These are phyloP conservation scores for Barnettozyma pratensis DNA, from an alignment of 805 yeast species.

Conservation along the genomic window DNA sequence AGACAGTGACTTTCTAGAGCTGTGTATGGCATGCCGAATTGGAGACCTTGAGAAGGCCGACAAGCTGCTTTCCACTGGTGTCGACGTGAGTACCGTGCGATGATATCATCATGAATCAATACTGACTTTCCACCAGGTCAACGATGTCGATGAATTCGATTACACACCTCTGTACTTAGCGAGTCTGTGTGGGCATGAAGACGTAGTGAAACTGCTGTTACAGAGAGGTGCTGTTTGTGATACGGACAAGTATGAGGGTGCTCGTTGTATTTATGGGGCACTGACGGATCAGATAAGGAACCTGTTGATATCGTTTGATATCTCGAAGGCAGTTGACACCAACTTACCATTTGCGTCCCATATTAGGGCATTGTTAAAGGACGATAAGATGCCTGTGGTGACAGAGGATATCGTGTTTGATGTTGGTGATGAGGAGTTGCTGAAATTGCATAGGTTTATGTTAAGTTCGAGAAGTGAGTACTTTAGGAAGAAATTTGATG, in stretches of 20 bases:
- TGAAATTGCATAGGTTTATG: conserved; percentile 38
- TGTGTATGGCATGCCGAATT: conserved; percentile 60
- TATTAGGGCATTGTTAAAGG: conserved; percentile 41
- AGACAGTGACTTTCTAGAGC: conserved; percentile 35
- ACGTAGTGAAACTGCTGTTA: conserved; percentile 54
- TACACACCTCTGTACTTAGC: conserved; percentile 72
- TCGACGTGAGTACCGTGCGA: conserved; percentile 30
- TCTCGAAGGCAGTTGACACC: conserved; percentile 62
- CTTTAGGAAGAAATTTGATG: conserved; percentile 23
- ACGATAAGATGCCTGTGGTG: conserved; percentile 9
- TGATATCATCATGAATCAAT: no score
- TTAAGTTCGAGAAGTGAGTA: conserved; percentile 32
- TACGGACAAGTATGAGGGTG: conserved; percentile 78
- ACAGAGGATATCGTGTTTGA: conserved; percentile 23
- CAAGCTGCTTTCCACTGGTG: conserved; percentile 46
- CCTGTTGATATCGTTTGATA: conserved; percentile 53
- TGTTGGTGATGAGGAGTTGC: conserved; percentile 7
- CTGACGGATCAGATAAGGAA: conserved; percentile 60
- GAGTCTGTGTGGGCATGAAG: conserved; percentile 68
- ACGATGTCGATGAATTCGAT: conserved; percentile 62
- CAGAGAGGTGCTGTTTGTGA: conserved; percentile 72
- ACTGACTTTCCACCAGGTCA: conserved; percentile 11
- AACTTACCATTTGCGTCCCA: conserved; percentile 72
- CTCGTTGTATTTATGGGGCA: conserved; percentile 74
- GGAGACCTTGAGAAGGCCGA: conserved; percentile 69